phyloP scores from a whole-genome alignment of 306 rosid genomes.

The Castanea sativa region DNA sequence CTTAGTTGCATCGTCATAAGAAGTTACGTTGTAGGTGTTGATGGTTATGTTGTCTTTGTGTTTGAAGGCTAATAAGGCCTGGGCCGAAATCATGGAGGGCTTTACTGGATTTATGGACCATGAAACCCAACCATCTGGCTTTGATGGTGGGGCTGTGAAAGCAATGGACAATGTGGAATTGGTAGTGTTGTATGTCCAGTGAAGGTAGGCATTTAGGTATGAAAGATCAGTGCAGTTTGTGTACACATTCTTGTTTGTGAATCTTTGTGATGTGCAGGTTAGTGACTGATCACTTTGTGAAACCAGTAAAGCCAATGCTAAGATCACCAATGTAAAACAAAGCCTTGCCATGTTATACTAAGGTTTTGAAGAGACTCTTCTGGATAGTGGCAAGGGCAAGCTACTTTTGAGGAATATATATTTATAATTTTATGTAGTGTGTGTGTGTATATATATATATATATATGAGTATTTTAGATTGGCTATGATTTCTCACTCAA shows the following conservation, averaged over 20 bases:
- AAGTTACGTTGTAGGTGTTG: conserved; percentile 36
- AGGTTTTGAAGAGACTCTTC: not conserved
- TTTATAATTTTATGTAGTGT: too few relatives aligned
- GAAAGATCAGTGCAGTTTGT: conserved; percentile 58
- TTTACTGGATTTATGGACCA: conserved; percentile 72
- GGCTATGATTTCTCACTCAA: too few relatives aligned
- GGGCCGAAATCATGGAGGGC: conserved; percentile 52
- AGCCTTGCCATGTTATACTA: conserved; percentile 24
- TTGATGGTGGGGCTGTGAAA: conserved; percentile 36
- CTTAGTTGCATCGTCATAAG: too few relatives aligned
- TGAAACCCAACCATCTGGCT: conserved; percentile 51
- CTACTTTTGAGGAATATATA: too few relatives aligned
- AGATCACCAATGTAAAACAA: conserved; percentile 13
- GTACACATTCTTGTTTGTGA: conserved; percentile 33
- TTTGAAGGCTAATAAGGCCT: conserved; percentile 51
- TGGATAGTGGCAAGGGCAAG: too few relatives aligned
- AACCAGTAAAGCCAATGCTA: conserved; percentile 9
- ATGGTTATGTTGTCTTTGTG: not conserved
- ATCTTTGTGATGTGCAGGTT: conserved; percentile 43
- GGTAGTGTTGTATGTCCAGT: conserved; percentile 49
- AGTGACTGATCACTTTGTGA: conserved; percentile 29
- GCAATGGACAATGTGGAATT: conserved; percentile 66
- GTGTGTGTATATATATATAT: too few relatives aligned
- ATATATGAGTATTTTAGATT: too few relatives aligned
- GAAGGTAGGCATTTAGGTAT: conserved; percentile 44